Evolutionary conservation across 257 asterid genomes (phyloP).

Genomic region (Salvia miltiorrhiza): DNA sequence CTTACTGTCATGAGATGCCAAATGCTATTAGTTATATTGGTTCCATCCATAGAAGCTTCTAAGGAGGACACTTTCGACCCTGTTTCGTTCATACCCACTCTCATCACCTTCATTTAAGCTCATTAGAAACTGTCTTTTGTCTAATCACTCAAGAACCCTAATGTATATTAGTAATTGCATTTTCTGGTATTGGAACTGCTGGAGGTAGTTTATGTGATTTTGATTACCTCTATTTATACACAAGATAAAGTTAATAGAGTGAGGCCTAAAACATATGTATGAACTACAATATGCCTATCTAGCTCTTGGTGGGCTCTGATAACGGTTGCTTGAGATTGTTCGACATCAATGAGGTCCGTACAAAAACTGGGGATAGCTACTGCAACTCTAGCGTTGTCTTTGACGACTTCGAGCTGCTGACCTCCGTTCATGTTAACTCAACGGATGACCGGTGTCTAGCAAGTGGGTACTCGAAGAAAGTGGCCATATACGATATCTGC

Average conservation of each 20-base stretch:
- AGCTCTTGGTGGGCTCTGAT: conserved; percentile 83
- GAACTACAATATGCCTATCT: conserved; percentile 8
- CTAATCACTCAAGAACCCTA: neutral
- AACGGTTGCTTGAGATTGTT: conserved; percentile 66
- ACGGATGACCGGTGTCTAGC: conserved; percentile 66
- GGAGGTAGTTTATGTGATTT: neutral
- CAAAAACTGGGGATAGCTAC: conserved; percentile 23
- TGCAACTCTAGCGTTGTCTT: conserved; percentile 34
- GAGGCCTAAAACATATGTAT: conserved; percentile 23
- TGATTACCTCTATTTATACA: neutral
- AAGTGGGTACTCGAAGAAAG: conserved; percentile 75
- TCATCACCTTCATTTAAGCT: too few species aligned
- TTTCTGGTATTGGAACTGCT: neutral
- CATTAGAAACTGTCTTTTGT: neutral
- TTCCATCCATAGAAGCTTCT: too few species aligned
- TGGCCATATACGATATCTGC: conserved; percentile 65
- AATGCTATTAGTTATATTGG: too few species aligned
- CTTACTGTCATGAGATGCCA: too few species aligned
- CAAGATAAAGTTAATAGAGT: neutral
- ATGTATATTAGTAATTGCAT: neutral
- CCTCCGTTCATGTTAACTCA: conserved; percentile 81
- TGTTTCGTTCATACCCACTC: too few species aligned
- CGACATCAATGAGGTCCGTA: conserved; percentile 42
- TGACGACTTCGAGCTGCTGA: conserved; percentile 70
- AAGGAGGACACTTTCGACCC: too few species aligned